A percentile compares a stretch with the other conserved stretches of the same genome.
Evolutionary conservation across 306 rosid species (phyloP).

Genomic region (Sechiopsis laciniata): DNA sequence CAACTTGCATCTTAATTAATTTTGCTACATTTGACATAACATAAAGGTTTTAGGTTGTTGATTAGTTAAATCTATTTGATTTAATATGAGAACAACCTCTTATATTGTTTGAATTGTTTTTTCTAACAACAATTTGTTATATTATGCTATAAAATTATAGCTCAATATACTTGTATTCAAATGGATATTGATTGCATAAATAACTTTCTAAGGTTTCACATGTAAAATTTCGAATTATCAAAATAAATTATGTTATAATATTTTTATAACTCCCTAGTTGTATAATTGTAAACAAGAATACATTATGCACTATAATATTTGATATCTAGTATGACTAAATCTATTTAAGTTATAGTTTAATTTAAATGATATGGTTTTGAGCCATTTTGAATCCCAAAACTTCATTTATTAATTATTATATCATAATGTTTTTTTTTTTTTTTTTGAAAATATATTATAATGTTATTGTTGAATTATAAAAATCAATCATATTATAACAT

Average conservation of each 20-base stretch:
- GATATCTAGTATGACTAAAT: neutral
- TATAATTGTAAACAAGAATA: no score
- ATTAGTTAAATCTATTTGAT: slow-evolving; percentile 14
- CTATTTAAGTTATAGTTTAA: neutral
- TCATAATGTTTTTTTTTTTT: no score
- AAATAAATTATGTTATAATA: neutral
- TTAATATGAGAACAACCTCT: neutral
- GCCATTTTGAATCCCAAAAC: no score
- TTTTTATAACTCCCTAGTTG: neutral
- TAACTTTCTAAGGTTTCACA: neutral
- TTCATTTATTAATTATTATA: no score
- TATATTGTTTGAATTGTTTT: neutral
- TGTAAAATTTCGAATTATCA: neutral
- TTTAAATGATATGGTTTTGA: neutral
- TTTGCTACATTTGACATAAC: neutral
- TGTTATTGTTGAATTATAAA: no score
- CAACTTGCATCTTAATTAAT: neutral
- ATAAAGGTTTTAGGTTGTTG: slow-evolving; percentile 11
- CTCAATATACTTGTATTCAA: neutral
- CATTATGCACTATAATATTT: neutral
- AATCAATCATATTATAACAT: no score
- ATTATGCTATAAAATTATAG: neutral
- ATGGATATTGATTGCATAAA: neutral
- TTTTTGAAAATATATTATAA: no score
- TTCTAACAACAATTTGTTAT: neutral